A percentile compares a stretch with the other conserved stretches of the same genome.
Evolutionary conservation across 2,329 filamentous ascomycete genomes (phyloP).

Genomic region (Rhytidhysteron rufulum): DNA sequence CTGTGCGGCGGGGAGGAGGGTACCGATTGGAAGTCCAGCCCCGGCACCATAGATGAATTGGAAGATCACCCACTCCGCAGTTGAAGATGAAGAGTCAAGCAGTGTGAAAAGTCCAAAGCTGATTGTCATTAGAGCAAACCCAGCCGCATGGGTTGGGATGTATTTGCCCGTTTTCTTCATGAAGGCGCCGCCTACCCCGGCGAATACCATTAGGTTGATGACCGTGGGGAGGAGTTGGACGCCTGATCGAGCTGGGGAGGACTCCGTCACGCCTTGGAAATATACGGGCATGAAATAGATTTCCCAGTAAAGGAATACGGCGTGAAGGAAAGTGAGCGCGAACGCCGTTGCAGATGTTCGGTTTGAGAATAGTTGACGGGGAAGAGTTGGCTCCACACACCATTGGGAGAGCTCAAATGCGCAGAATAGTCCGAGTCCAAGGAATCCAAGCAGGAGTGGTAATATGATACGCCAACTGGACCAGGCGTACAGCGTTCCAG

Average conservation of each 20-base stretch:
- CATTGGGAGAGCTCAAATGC: constrained; percentile 32
- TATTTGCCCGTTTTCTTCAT: constrained; percentile 28
- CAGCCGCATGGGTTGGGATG: constrained; percentile 5
- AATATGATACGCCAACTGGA: constrained; percentile 32
- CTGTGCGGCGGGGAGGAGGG: constrained; percentile 6
- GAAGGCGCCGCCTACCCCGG: constrained; percentile 7
- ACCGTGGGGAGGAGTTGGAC: constrained; percentile 30
- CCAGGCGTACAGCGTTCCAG: constrained; percentile 40
- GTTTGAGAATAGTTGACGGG: constrained; percentile 39
- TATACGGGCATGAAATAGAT: constrained; percentile 45
- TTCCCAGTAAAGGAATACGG: constrained; percentile 34
- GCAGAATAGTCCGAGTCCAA: constrained; percentile 33
- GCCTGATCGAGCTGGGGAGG: constrained; percentile 31
- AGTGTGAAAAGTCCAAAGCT: constrained; percentile 9
- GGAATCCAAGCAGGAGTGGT: constrained; percentile 41
- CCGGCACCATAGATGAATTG: constrained; percentile 11
- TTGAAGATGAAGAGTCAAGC: constrained; percentile 6
- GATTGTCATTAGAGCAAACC: constrained; percentile 5
- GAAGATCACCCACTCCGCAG: constrained; percentile 11
- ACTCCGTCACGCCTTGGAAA: constrained; percentile 40
- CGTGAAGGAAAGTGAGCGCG: constrained; percentile 36
- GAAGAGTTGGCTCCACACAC: constrained; percentile 25
- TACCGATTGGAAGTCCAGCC: constrained; percentile 4
- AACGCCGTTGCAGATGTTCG: constrained; percentile 31
- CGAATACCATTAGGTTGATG: constrained; percentile 14